Conservation (phyloP, 306 rosid genomes). For the Vicia faba region DNA sequence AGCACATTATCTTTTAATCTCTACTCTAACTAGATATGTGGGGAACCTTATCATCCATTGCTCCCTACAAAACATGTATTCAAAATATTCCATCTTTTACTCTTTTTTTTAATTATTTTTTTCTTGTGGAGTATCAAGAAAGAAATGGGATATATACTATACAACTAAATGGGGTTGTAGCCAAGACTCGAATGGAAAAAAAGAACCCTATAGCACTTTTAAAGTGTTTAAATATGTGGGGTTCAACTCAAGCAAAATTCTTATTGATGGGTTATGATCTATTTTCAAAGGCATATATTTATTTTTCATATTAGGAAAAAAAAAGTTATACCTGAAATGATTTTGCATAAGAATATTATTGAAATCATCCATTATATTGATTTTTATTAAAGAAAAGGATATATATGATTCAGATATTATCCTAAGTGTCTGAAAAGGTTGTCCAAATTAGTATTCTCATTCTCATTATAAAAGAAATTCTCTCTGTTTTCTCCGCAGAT, state of each 20-base stretch:
- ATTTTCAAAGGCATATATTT: constrained; percentile 45
- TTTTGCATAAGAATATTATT: constrained; percentile 54
- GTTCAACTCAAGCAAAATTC: constrained; percentile 48
- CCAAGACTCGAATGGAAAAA: constrained; percentile 52
- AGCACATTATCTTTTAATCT: constrained; percentile 74
- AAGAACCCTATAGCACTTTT: constrained; percentile 48
- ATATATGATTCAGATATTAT: constrained; percentile 62
- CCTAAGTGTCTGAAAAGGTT: constrained; percentile 46
- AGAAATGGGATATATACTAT: constrained; percentile 49
- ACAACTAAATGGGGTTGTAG: constrained; percentile 46
- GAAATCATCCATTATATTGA: constrained; percentile 45
- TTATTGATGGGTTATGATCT: constrained; percentile 48
- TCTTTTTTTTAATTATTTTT: constrained; percentile 41
- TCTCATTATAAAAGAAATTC: constrained; percentile 21
- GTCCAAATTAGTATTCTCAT: constrained; percentile 39
- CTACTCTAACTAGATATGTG: constrained; percentile 59
- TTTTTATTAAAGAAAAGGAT: constrained; percentile 42
- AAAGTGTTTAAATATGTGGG: constrained; percentile 49
- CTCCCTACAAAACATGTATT: constrained; percentile 63
- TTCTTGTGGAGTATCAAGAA: constrained; percentile 43
- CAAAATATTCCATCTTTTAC: constrained; percentile 69
- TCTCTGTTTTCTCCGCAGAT: constrained; percentile 26
- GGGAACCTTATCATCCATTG: constrained; percentile 61
- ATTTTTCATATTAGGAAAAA: constrained; percentile 44
- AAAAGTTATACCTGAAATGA: constrained; percentile 39